Evolutionary conservation across 495 filamentous ascomycete species (phyloP), one percentile per base, ranked within the genome.

Genomic region (Podospora sp.): DNA sequence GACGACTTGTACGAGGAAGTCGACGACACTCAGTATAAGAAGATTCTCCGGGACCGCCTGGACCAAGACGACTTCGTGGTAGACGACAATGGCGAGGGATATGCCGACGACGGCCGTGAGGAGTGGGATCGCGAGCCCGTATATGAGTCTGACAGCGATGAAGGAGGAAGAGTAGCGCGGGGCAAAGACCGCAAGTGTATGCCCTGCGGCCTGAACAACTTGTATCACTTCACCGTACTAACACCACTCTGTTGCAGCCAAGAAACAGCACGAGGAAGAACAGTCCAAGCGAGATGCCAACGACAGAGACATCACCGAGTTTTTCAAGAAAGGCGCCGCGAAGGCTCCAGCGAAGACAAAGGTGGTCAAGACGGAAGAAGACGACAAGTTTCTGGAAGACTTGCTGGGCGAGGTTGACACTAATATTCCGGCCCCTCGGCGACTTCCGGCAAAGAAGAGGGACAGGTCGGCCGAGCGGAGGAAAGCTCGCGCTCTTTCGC

Each of bases 31-130:
- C 90, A 91, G 58, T 99, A 99, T 84, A 97, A 97, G 79, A 95
- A 97, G 75, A 88, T 97, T 63, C 93, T 99, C 50, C 87, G 94
- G 46, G 87, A 90, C 53, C 90, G 96, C 22, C 83, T 99, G 53
- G 92, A 96, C 75, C 85, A 94, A 74, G 95, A 99, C 75, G 95
- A 99, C 80, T 99, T 99, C 67, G 94, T 99, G 63, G 92, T 99
- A 62, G 92, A 96, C 78, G 91, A 95, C 78, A 93, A 96, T 79
- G 94, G 93, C 60, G 91, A 91, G 68, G 92, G 93, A 26, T 99
- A 99, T 75, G 94, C 91, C 60, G 95, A 99, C 73, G 96, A 99
- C 75, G 95, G 95, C 64, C 91, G 95, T 59, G 95, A 99, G 75
- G 95, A 97, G 55, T 99, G 95, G 96, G 92, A 96, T 68, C 82